Conservation (phyloP, 2,329 filamentous ascomycete genomes). For the Talaromyces sp. region DNA sequence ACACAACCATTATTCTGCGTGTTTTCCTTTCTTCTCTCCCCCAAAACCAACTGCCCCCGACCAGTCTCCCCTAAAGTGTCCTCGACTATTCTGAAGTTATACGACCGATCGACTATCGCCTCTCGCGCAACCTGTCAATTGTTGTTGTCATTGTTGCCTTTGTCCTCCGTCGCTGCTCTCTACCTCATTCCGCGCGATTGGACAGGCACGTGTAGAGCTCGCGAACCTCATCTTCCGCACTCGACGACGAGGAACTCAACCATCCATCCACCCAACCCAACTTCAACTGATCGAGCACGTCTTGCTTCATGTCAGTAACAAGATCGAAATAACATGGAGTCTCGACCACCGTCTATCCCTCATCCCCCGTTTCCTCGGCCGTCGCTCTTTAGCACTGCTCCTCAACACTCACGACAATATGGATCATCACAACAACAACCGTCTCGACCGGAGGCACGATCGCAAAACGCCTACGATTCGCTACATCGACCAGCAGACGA, state of each 20-base stretch:
- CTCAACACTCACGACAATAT: conserved; percentile 24
- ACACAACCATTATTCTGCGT: background rate
- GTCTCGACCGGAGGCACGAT: conserved; percentile 19
- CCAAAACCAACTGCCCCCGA: background rate
- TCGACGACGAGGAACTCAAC: background rate
- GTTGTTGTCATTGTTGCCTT: background rate
- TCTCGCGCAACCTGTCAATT: background rate
- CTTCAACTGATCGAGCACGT: background rate
- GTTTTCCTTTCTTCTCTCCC: background rate
- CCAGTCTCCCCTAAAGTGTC: background rate
- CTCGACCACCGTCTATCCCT: conserved; percentile 24
- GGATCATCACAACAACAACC: conserved; percentile 12
- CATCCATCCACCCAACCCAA: background rate
- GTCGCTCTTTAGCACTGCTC: conserved; percentile 27
- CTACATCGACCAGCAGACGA: conserved; percentile 19
- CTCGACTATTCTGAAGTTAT: background rate
- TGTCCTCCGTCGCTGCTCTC: background rate
- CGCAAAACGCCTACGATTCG: conserved; percentile 22
- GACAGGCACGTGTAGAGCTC: conserved; percentile 4
- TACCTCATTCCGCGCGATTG: background rate
- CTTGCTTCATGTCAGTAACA: background rate
- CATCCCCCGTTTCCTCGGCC: conserved; percentile 28
- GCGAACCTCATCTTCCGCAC: conserved; percentile 6
- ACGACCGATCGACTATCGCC: background rate
- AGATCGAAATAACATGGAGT: conserved; percentile 22